Evolutionary conservation across 176 grass and related monocot species (phyloP).

Genomic region (Aegilops bicornis): DNA sequence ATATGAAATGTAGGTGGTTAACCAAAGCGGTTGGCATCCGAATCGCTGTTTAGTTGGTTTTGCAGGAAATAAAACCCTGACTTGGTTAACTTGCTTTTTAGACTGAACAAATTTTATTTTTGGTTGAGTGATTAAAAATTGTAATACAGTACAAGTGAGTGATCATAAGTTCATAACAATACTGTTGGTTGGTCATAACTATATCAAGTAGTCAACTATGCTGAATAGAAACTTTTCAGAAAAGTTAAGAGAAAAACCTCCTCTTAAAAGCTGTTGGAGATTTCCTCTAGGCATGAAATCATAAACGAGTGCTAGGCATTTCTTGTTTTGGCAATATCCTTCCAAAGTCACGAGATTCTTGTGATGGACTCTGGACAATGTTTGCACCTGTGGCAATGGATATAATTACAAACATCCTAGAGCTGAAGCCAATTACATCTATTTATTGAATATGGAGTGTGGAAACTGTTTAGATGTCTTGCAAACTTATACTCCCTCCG

Average conservation of each 20-base stretch:
- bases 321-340: constrained; percentile 39
- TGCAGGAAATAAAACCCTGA: too few relatives aligned
- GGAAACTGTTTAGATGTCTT: too few relatives aligned
- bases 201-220: neutral
- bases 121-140: neutral
- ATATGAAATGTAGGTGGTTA: neutral
- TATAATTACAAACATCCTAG: neutral
- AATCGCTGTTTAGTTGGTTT: neutral
- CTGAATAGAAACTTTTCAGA: neutral
- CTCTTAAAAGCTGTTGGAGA: too few relatives aligned
- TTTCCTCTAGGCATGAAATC: too few relatives aligned
- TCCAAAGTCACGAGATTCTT: constrained; percentile 39
- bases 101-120: neutral
- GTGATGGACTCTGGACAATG: constrained; percentile 29
- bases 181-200: neutral
- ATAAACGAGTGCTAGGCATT: too few relatives aligned
- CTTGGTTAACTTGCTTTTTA: too few relatives aligned
- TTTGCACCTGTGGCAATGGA: neutral
- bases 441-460: neutral
- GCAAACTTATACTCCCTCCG: too few relatives aligned
- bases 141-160: too few relatives aligned
- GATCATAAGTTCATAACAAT: too few relatives aligned
- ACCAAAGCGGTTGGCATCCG: neutral
- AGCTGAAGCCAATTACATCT: neutral
- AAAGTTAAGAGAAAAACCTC: too few relatives aligned